These are phyloP conservation scores for Mycena filopes DNA, from an alignment of 768 basidiomycete species.

Conservation along the genomic window DNA sequence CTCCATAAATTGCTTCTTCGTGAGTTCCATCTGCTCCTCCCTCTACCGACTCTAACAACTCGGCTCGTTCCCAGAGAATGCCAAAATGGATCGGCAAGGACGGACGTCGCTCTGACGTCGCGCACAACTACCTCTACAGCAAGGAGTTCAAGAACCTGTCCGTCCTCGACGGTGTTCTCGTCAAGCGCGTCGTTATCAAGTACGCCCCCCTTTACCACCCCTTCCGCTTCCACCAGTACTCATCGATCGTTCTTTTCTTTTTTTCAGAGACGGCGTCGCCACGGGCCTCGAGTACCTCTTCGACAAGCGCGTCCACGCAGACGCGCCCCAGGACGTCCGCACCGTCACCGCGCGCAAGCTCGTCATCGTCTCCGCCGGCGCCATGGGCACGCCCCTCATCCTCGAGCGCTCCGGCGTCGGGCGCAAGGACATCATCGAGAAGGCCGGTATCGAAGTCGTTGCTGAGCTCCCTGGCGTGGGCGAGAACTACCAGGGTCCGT, in stretches of 20 bases:
- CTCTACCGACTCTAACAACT: no score
- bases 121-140: conserved; percentile 40
- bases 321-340: conserved; percentile 8
- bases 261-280: conserved; percentile 33
- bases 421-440: conserved; percentile 39
- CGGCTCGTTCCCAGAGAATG: neutral
- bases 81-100: conserved; percentile 10
- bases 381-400: conserved; percentile 50
- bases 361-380: conserved; percentile 51
- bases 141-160: conserved; percentile 36
- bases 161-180: conserved; percentile 35
- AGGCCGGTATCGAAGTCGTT: conserved; percentile 40
- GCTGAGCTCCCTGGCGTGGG: conserved; percentile 56
- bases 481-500: conserved; percentile 40
- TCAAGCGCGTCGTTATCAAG: conserved; percentile 37
- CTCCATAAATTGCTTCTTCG: conserved; percentile 12
- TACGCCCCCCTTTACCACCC: no score
- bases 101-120: conserved; percentile 16
- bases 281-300: conserved; percentile 32
- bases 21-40: neutral
- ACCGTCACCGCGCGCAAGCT: conserved; percentile 43
- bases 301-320: conserved; percentile 29
- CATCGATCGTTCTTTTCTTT: conserved; percentile 1
- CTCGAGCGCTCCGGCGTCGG: conserved; percentile 66
- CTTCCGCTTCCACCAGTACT: no score